phyloP scores from a whole-genome alignment of 495 filamentous ascomycete genomes.

The Xeromyces bisporus region DNA sequence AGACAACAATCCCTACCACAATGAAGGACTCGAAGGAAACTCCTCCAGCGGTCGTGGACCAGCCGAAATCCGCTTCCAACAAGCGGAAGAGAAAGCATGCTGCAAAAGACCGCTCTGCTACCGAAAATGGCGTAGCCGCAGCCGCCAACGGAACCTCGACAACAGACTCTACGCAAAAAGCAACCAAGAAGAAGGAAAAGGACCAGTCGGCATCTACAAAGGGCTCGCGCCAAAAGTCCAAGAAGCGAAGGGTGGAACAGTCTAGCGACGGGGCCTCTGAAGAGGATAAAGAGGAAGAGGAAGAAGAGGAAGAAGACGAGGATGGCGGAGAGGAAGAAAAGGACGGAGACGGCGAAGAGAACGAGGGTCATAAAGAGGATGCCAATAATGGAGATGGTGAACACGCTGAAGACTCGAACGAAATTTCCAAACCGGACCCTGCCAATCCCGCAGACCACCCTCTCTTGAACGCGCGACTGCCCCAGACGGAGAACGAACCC shows the following conservation, averaged over 20 bases:
- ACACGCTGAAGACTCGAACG: constrained; percentile 1
- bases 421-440: constrained; percentile 1
- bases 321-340: constrained; percentile 7
- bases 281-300: constrained; percentile 15
- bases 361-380: constrained; percentile 11
- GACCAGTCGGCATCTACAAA: constrained; percentile 5
- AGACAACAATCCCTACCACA: too few species aligned
- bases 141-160: not conserved
- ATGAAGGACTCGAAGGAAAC: too few species aligned
- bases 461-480: constrained; percentile 36
- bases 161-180: not conserved
- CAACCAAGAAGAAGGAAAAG: constrained; percentile 11
- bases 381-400: constrained; percentile 2
- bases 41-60: too few species aligned
- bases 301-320: constrained; percentile 17
- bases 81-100: constrained; percentile 51
- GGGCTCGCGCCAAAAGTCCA: too few species aligned
- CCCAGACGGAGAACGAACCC: constrained; percentile 35
- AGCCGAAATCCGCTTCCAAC: constrained; percentile 41
- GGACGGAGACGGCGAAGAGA: constrained; percentile 10
- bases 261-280: constrained; percentile 23
- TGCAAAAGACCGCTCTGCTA: constrained; percentile 6
- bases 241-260: constrained; percentile 12
- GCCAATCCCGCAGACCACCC: constrained; percentile 29
- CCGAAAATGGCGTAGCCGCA: constrained; percentile 13